Evolutionary conservation across 208 protist species (phyloP).

Genomic region (Trypanosoma cruzi): DNA sequence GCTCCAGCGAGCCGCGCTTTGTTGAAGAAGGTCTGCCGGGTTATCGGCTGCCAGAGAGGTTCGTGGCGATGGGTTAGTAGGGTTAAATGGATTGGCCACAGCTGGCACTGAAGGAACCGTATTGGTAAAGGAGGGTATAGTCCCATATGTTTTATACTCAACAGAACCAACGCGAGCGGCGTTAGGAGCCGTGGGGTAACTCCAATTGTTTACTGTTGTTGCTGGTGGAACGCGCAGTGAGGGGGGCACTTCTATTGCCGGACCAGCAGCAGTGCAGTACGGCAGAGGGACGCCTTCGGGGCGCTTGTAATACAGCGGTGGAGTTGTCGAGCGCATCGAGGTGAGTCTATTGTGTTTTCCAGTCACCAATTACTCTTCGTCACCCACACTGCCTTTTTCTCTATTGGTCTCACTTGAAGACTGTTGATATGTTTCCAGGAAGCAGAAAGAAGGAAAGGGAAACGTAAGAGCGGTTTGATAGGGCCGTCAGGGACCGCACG

Average conservation of each 20-base stretch:
- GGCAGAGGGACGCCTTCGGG: constrained; percentile 48
- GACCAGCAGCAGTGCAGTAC: constrained; percentile 44
- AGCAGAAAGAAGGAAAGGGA: no score
- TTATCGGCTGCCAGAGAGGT: constrained; percentile 10
- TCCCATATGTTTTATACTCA: neutral
- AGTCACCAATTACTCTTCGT: no score
- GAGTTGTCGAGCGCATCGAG: constrained; percentile 55
- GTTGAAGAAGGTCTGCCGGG: constrained; percentile 30
- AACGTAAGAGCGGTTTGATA: no score
- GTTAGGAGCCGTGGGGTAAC: neutral
- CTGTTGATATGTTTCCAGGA: no score
- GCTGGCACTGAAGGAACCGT: constrained; percentile 6
- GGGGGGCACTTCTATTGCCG: neutral
- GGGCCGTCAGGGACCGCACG: no score
- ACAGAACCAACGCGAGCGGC: neutral
- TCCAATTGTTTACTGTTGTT: constrained; percentile 15
- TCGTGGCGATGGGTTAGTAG: constrained; percentile 2
- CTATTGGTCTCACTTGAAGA: no score
- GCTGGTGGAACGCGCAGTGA: constrained; percentile 10
- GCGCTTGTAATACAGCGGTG: constrained; percentile 67
- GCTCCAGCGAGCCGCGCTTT: constrained; percentile 39
- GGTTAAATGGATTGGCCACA: constrained; percentile 14
- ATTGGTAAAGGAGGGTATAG: neutral
- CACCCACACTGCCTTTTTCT: neutral
- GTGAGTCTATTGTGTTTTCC: no score